A percentile compares a stretch with the other conserved stretches of the same genome.
These are phyloP conservation scores for Clitoria ternatea DNA, from an alignment of 306 rosid genomes.

Conservation along the genomic window DNA sequence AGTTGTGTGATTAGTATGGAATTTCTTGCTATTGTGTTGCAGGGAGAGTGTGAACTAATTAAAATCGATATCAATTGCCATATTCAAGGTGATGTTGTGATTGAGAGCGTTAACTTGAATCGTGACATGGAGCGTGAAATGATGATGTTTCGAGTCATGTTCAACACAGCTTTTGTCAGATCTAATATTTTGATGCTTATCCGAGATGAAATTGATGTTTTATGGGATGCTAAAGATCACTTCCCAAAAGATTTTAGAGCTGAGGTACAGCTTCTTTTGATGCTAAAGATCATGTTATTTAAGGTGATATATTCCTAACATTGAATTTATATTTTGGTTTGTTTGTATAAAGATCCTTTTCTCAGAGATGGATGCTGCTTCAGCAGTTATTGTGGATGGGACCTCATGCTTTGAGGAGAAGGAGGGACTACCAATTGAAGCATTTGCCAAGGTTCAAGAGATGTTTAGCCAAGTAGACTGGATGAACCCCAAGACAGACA, in stretches of 20 bases:
- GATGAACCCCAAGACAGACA: conserved; percentile 72
- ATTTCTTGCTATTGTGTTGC: conserved; percentile 35
- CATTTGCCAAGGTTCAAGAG: conserved; percentile 92
- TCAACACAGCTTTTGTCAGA: conserved; percentile 92
- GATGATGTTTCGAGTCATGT: conserved; percentile 86
- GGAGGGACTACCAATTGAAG: conserved; percentile 91
- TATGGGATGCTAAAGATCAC: conserved; percentile 76
- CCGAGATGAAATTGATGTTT: conserved; percentile 75
- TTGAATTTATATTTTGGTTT: conserved; percentile 27
- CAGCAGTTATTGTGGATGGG: conserved; percentile 38
- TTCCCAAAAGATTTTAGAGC: conserved; percentile 84
- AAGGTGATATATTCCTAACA: conserved; percentile 17
- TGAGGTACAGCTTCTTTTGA: conserved; percentile 60
- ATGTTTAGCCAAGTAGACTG: conserved; percentile 86
- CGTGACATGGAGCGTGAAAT: conserved; percentile 58
- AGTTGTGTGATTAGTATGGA: conserved; percentile 19
- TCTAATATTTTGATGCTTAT: conserved; percentile 86
- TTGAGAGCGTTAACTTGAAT: conserved; percentile 69
- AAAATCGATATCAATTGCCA: conserved; percentile 84
- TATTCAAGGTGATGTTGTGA: conserved; percentile 91
- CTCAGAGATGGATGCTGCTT: conserved; percentile 88
- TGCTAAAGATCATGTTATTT: conserved; percentile 2
- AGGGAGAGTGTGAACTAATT: conserved; percentile 81
- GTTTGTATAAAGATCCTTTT: conserved; percentile 70
- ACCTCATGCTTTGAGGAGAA: conserved; percentile 72